Base-by-base conservation (phyloP, 1,284 basidiomycete genomes). In the Thecaphora frezii region DNA sequence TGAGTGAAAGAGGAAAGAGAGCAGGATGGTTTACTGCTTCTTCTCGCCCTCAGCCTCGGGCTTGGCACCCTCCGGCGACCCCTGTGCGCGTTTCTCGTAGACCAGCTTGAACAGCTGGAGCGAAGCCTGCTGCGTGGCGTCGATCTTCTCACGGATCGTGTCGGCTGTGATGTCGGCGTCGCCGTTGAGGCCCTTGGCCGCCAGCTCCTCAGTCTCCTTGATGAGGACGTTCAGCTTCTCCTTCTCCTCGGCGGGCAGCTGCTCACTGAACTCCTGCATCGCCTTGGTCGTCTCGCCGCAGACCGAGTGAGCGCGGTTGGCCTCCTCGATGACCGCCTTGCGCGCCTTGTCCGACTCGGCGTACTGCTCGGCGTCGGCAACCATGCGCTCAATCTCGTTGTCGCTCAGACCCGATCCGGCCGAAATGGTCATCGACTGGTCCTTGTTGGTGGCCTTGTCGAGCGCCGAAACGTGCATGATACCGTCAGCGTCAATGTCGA, bases 71-170 rank as follows among this genome's bases (percentile, higher is more conserved):
- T 57, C 55, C 22, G 36, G 38, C 23, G 36, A 38, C 52, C 51
- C 54, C 81, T 89, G 87, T 71, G 86, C 86, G 65, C 89, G 87
- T 86, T 91, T 91, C 85, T 96, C 91, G 82, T 97, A 96, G 25
- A 93, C 89, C 87, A 94, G 96, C 83, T 96, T 90, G 92, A 97
- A 98, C 67, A 98, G 88, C 71, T 91, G 91, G 45, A 98, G 86
- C 28, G 91, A 94, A 40, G 93, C 93, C 80, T 91, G 89, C 80
- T 98, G 93, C n/a, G 92, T 92, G 83, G 93, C 90, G 80, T 86
- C 87, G 77, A 97, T 89, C 86, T 93, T 93, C 81, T 89, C 88
- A 78, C 91, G 89, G 83, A 98, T 93, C 66, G 84, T 81, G 56
- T 97, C 92, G 43, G 91, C 87, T 58, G 87, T 89, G 76, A 96